Evolutionary conservation across 148 eudicot genomes (phyloP).

Genomic region (Hydrangea macrophylla): DNA sequence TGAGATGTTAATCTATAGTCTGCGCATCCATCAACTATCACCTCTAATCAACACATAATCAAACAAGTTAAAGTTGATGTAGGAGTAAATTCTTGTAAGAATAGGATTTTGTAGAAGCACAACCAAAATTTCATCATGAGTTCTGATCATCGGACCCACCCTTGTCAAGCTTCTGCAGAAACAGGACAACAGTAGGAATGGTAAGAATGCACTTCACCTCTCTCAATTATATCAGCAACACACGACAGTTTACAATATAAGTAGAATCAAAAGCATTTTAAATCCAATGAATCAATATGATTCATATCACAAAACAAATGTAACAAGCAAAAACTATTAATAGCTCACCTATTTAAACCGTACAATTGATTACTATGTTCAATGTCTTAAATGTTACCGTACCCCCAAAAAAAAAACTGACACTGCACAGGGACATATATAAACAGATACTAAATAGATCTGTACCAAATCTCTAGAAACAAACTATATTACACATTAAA

Average conservation of each 20-base stretch:
- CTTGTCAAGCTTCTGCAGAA: constrained; percentile 35
- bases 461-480: neutral
- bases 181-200: neutral
- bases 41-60: neutral
- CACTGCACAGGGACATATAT: neutral
- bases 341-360: neutral
- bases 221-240: neutral
- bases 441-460: neutral
- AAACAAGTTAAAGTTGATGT: neutral
- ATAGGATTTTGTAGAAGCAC: neutral
- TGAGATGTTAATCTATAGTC: neutral
- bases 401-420: neutral
- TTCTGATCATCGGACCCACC: constrained; percentile 28
- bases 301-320: no score
- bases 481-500: no score
- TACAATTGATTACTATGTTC: neutral
- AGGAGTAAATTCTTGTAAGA: neutral
- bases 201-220: no score
- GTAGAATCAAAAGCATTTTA: neutral
- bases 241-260: neutral
- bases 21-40: neutral
- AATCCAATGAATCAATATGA: neutral
- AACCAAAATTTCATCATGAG: neutral
- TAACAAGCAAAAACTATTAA: neutral
- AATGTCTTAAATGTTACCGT: no score